phyloP scores from a whole-genome alignment of 495 filamentous ascomycete species.

The Podospora australis region DNA sequence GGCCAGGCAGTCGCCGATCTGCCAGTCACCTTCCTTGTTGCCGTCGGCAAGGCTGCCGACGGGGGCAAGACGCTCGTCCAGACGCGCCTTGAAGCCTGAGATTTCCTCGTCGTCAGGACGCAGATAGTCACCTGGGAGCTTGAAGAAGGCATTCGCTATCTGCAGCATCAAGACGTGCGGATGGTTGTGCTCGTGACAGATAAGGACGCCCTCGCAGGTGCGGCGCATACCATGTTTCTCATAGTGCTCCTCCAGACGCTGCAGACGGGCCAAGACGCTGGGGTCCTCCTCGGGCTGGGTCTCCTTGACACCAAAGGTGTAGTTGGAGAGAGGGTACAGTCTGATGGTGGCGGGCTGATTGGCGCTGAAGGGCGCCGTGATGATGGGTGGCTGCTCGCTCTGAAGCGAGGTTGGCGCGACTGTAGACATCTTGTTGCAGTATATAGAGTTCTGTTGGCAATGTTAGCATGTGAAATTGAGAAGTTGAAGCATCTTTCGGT shows the following conservation, averaged over 20 bases:
- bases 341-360: conserved; percentile 89
- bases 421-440: conserved; percentile 73
- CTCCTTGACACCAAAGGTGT: conserved; percentile 98
- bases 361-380: conserved; percentile 74
- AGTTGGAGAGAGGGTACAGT: conserved; percentile 92
- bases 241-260: conserved; percentile 92
- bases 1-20: conserved; percentile 87
- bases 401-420: conserved; percentile 62
- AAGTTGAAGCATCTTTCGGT: background rate
- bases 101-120: conserved; percentile 83
- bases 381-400: conserved; percentile 67
- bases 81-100: conserved; percentile 81
- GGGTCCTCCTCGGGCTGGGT: conserved; percentile 97
- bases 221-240: conserved; percentile 86
- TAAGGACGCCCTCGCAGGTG: conserved; percentile 91
- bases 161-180: conserved; percentile 97
- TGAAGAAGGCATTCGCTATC: conserved; percentile 99
- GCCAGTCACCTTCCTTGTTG: conserved; percentile 85
- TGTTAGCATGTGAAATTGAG: no score
- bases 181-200: conserved; percentile 98
- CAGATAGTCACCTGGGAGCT: conserved; percentile 96
- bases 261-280: conserved; percentile 84
- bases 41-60: conserved; percentile 82
- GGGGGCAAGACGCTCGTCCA: conserved; percentile 89
- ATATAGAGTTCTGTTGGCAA: no score